Evolutionary conservation across 441 rosid species (phyloP).

Genomic region (Metrosideros polymorpha): DNA sequence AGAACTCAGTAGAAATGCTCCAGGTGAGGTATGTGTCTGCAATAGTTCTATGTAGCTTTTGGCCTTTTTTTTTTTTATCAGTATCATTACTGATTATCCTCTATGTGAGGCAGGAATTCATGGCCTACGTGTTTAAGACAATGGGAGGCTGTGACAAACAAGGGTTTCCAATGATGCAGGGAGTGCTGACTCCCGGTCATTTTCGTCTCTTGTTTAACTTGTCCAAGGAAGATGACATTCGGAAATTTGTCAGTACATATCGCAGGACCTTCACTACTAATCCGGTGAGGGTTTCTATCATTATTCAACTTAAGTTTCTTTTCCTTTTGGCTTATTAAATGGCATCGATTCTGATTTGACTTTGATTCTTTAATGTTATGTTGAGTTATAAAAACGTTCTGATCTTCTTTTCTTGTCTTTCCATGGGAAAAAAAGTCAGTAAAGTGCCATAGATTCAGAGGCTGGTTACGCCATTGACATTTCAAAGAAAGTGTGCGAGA

Average conservation of each 20-base stretch:
- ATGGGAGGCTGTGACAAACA: constrained; percentile 4
- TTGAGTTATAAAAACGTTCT: neutral
- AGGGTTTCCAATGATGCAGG: constrained; percentile 5
- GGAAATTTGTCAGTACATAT: neutral
- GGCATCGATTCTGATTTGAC: neutral
- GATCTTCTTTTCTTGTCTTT: neutral
- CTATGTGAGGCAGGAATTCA: neutral
- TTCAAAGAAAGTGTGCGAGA: neutral
- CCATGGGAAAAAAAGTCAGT: constrained; percentile 48
- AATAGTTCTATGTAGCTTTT: neutral
- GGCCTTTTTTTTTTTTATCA: neutral
- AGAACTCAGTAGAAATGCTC: constrained; percentile 1
- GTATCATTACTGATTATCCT: neutral
- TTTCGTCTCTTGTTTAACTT: neutral
- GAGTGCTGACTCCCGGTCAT: neutral
- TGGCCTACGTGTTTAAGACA: neutral
- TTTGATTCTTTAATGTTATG: neutral
- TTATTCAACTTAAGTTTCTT: neutral
- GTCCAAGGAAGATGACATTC: neutral
- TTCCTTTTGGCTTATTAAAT: neutral
- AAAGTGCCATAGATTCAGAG: constrained; percentile 71
- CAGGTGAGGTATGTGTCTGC: neutral
- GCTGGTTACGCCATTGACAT: constrained; percentile 14
- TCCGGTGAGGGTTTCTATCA: neutral
- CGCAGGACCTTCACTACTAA: neutral